Evolutionary conservation across 2,329 filamentous ascomycete genomes (phyloP), one percentile per base, ranked within the genome.

Genomic region (Epichloe aotearoae): DNA sequence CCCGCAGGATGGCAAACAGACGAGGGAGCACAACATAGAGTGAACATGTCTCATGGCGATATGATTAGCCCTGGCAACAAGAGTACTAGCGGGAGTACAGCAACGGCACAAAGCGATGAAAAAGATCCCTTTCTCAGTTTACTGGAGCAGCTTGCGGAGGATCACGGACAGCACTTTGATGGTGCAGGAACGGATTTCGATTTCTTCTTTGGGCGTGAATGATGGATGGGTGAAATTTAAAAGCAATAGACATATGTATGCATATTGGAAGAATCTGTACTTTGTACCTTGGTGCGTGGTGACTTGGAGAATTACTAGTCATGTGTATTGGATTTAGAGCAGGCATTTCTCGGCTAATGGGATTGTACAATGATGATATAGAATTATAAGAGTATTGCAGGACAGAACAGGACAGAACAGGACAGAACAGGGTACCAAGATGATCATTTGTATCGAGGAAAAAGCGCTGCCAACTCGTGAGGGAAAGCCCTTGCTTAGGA

Each of bases 101-200:
- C 69, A 2, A 74, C 73, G 2, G 70, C 65, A 0, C 62, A 69
- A 3, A 72, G 70, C 2, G 76, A 82, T 19, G 86, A 91, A 57
- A 89, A 86, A 58, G 88, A 93, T 61, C 86, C 87, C 0, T 93
- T 94, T 61, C 66, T 93, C 40, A 86, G 79, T 54, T 67, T 93
- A 41, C 69, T 93, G 37, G 87, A 93, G 63, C 86, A 93, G 66
- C 73, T 93, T 52, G 87, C 86, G 0, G 86, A 93, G 65, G 89
- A 88, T 59, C 36, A 40, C 23, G 86, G 91, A 65, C 77, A 85
- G 50, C 63, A 64, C 20, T 61, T 67, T 49, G 73, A 74, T 41
- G 85, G 83, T 0, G 78, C 82, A 10, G 84, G 83, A 12, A 83
- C 77, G 56, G 86, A 91, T 61, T 69, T 93, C 59, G 86, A 91